Evolutionary conservation across 306 rosid genomes (phyloP).

Genomic region (Dalbergia cultrata): DNA sequence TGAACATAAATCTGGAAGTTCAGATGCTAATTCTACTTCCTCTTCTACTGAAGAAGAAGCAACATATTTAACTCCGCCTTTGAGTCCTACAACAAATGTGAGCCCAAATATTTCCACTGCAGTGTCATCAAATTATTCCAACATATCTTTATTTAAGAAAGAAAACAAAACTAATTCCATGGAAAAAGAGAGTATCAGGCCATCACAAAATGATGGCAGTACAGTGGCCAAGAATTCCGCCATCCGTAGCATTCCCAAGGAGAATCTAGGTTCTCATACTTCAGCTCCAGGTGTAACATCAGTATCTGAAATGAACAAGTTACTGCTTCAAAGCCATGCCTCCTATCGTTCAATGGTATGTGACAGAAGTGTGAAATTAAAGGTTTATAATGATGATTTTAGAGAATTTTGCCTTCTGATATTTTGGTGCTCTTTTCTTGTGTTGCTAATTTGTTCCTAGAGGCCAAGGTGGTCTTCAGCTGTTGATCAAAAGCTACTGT

Average conservation of each 20-base stretch:
- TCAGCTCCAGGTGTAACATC: constrained; percentile 57
- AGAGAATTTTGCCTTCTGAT: not conserved
- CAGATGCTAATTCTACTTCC: too few species aligned
- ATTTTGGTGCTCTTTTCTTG: constrained; percentile 26
- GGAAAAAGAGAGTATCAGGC: constrained; percentile 45
- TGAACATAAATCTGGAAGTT: too few species aligned
- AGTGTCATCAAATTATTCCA: constrained; percentile 36
- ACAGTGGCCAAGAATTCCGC: constrained; percentile 40
- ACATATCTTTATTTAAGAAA: constrained; percentile 43
- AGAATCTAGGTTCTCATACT: constrained; percentile 40
- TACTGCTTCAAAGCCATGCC: constrained; percentile 62
- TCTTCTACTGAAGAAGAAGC: too few species aligned
- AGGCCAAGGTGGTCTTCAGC: constrained; percentile 72
- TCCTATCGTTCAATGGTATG: constrained; percentile 65
- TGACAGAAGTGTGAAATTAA: constrained; percentile 31
- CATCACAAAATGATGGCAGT: constrained; percentile 36
- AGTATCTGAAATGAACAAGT: constrained; percentile 74
- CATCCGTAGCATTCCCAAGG: not conserved
- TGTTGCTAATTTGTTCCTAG: constrained; percentile 50
- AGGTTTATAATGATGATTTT: constrained; percentile 17
- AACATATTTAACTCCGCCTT: constrained; percentile 21
- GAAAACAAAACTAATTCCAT: constrained; percentile 16
- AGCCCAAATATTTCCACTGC: constrained; percentile 45
- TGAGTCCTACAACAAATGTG: constrained; percentile 25
- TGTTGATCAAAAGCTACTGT: constrained; percentile 67